Evolutionary conservation across 75 land plant species (phyloP).

Genomic region (Larix kaempferi): DNA sequence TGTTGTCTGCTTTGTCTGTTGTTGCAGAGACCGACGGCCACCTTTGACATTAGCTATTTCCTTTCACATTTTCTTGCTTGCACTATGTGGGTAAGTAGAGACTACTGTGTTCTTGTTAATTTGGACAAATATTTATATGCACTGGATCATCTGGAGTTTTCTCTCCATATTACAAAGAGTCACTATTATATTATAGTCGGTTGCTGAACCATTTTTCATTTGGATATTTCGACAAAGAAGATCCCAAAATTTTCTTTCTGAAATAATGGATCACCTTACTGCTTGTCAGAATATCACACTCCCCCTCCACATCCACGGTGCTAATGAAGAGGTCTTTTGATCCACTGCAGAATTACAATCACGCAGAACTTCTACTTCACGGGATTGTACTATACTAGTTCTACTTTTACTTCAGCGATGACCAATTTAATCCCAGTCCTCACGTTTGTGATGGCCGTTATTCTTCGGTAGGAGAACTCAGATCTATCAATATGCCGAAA

Average conservation of each 20-base stretch:
- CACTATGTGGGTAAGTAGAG: slow-evolving; percentile 12
- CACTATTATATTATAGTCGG: no score
- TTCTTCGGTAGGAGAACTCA: slow-evolving; percentile 14
- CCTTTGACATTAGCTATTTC: background rate
- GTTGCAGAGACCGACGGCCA: slow-evolving; percentile 12
- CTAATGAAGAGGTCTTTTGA: background rate
- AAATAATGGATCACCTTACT: no score
- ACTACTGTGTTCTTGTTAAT: no score
- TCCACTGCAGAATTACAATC: slow-evolving; percentile 19
- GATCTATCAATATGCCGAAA: background rate
- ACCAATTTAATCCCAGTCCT: slow-evolving; percentile 23
- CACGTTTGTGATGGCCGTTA: slow-evolving; percentile 26
- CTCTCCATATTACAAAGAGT: no score
- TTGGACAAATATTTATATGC: background rate
- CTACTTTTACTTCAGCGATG: slow-evolving; percentile 25
- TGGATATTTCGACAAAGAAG: no score
- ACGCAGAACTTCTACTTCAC: slow-evolving; percentile 24
- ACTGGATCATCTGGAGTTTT: no score
- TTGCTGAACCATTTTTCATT: no score
- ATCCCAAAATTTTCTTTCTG: no score
- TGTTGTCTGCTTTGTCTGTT: background rate
- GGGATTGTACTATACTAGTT: slow-evolving; percentile 25
- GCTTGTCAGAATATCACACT: background rate
- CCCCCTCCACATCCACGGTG: no score
- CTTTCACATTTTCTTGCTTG: slow-evolving; percentile 12